Conservation (phyloP, 2,329 filamentous ascomycete genomes). For the Parascedosporium putredinis region DNA sequence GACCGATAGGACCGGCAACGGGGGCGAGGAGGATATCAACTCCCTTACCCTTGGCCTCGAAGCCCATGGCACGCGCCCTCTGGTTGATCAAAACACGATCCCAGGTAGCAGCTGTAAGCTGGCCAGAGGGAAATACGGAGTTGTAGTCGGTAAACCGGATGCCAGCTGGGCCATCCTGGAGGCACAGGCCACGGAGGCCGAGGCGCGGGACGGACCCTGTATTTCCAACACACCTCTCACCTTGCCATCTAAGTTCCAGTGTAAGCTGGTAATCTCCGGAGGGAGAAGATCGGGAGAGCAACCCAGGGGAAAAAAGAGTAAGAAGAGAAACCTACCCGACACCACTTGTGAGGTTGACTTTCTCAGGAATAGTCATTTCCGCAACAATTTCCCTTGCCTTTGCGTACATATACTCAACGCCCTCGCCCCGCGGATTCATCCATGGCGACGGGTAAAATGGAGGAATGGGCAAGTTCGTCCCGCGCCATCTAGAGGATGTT, state of each 20-base stretch:
- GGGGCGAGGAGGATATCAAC: conserved; percentile 58
- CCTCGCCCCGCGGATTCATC: conserved; percentile 60
- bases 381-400: conserved; percentile 73
- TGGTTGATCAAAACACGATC: conserved; percentile 56
- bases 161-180: conserved; percentile 79
- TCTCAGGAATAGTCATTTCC: conserved; percentile 73
- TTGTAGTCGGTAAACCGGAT: conserved; percentile 68
- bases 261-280: too few species aligned
- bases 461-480: conserved; percentile 26
- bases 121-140: conserved; percentile 69
- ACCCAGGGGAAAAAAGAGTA: too few species aligned
- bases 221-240: conserved; percentile 70
- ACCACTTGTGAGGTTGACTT: conserved; percentile 91
- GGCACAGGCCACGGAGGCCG: conserved; percentile 63
- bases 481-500: conserved; percentile 1
- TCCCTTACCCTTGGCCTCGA: conserved; percentile 65
- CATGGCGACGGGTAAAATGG: conserved; percentile 82
- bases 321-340: conserved; percentile 69
- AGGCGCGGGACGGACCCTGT: conserved; percentile 59
- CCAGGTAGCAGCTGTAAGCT: conserved; percentile 77
- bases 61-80: conserved; percentile 36
- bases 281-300: too few species aligned
- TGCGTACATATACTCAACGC: conserved; percentile 66
- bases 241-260: conserved; percentile 24
- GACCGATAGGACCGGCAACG: conserved; percentile 35